These are phyloP conservation scores for Botryotinia convoluta DNA, from an alignment of 2,329 filamentous ascomycete species.

Conservation along the genomic window DNA sequence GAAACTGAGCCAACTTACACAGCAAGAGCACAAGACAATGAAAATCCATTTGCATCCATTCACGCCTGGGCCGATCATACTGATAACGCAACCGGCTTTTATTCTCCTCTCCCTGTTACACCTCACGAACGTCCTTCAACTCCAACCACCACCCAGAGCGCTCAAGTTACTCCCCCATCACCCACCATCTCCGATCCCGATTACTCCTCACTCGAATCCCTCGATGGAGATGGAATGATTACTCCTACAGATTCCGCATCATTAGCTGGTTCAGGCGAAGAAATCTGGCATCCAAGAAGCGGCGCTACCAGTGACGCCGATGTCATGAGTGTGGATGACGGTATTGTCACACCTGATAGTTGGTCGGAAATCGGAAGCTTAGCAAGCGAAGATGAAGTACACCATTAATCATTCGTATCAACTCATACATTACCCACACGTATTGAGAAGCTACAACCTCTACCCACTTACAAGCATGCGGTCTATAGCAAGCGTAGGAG, in stretches of 20 bases:
- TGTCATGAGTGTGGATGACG: slow-evolving; percentile 58
- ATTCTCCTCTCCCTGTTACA: slow-evolving; percentile 56
- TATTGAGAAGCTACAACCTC: not conserved
- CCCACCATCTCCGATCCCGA: slow-evolving; percentile 32
- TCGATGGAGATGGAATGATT: slow-evolving; percentile 48
- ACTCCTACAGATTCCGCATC: slow-evolving; percentile 61
- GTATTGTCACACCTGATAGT: slow-evolving; percentile 57
- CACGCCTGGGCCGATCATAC: slow-evolving; percentile 59
- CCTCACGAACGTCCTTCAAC: slow-evolving; percentile 38
- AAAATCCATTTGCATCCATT: slow-evolving; percentile 55
- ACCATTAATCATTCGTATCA: slow-evolving; percentile 30
- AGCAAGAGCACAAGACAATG: slow-evolving; percentile 53
- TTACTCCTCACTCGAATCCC: slow-evolving; percentile 23
- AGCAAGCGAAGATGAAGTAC: slow-evolving; percentile 45
- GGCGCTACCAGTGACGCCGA: slow-evolving; percentile 48
- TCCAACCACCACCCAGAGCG: slow-evolving; percentile 25
- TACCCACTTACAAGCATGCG: not conserved
- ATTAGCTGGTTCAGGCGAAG: slow-evolving; percentile 50
- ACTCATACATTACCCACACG: not conserved
- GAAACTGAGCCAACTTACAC: slow-evolving; percentile 40
- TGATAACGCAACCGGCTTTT: slow-evolving; percentile 46
- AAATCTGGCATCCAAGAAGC: slow-evolving; percentile 40
- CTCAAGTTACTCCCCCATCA: slow-evolving; percentile 26
- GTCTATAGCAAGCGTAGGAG: slow-evolving; percentile 1
- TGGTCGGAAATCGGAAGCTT: slow-evolving; percentile 66